phyloP scores from a whole-genome alignment of 2,329 filamentous ascomycete species.

The Neofusicoccum cordaticola region DNA sequence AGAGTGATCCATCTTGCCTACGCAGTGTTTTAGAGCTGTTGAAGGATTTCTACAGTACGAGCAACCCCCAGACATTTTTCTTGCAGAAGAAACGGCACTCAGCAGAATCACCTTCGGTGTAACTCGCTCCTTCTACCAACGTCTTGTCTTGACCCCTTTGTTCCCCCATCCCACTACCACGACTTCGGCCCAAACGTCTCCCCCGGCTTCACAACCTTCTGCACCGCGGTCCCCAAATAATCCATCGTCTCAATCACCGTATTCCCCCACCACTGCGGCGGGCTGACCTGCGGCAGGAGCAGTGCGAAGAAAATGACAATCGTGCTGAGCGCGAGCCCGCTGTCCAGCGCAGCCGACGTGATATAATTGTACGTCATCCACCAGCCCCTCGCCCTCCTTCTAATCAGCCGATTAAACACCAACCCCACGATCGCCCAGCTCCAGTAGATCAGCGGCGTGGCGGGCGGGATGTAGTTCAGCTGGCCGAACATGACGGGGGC shows the following conservation, averaged over 20 bases:
- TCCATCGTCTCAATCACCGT: constrained; percentile 23
- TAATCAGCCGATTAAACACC: constrained; percentile 27
- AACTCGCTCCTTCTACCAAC: too few species aligned
- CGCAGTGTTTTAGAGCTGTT: too few species aligned
- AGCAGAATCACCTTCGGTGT: too few species aligned
- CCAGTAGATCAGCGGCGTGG: constrained; percentile 27
- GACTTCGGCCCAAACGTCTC: constrained; percentile 23
- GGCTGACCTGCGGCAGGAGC: constrained; percentile 23
- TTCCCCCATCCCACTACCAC: constrained; percentile 12
- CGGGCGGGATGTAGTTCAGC: constrained; percentile 56
- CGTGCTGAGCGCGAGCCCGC: constrained; percentile 26
- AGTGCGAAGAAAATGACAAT: constrained; percentile 29
- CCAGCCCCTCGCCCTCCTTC: constrained; percentile 25
- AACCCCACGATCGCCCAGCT: constrained; percentile 27
- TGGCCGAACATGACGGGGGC: constrained; percentile 63
- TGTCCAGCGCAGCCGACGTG: constrained; percentile 27
- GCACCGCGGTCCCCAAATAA: constrained; percentile 21
- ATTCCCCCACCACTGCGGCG: constrained; percentile 27
- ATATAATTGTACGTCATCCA: constrained; percentile 27
- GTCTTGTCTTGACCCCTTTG: too few species aligned
- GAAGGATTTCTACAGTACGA: too few species aligned
- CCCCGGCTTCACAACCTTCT: constrained; percentile 20
- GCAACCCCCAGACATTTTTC: too few species aligned
- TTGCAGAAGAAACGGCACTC: too few species aligned
- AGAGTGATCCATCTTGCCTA: too few species aligned